These are phyloP conservation scores for Mimosa bimucronata DNA, from an alignment of 306 rosid genomes.

Conservation along the genomic window DNA sequence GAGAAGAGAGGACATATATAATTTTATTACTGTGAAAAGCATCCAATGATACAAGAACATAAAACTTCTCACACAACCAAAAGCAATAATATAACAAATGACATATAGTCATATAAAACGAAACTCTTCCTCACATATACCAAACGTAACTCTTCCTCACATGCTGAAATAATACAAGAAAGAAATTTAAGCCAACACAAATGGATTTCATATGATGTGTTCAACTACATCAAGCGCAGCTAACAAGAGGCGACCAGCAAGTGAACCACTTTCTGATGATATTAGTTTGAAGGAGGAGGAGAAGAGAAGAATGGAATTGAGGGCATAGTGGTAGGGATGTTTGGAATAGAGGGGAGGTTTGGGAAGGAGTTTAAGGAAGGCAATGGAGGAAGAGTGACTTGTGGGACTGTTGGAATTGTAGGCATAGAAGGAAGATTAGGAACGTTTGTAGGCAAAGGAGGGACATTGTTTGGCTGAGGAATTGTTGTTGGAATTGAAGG, in stretches of 20 bases:
- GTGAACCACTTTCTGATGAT: not conserved
- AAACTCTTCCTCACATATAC: no score
- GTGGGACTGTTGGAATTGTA: not conserved
- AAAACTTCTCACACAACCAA: not conserved
- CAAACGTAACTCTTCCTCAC: not conserved
- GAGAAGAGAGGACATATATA: no score
- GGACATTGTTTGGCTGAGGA: not conserved
- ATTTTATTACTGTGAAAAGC: no score
- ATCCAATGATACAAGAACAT: not conserved
- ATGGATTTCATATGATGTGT: no score
- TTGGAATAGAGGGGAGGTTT: not conserved
- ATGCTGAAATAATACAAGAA: not conserved
- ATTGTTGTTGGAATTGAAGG: constrained; percentile 1
- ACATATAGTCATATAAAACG: not conserved
- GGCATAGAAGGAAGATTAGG: not conserved
- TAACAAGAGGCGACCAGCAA: not conserved
- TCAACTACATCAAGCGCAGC: not conserved
- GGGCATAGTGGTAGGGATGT: not conserved
- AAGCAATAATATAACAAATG: not conserved
- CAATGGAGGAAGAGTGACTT: not conserved
- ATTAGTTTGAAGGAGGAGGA: constrained; percentile 4
- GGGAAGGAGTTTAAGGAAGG: not conserved
- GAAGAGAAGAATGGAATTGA: not conserved
- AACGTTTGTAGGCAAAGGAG: not conserved
- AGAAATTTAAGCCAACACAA: not conserved